Conservation (phyloP, 306 rosid species). For the Corylus avellana region DNA sequence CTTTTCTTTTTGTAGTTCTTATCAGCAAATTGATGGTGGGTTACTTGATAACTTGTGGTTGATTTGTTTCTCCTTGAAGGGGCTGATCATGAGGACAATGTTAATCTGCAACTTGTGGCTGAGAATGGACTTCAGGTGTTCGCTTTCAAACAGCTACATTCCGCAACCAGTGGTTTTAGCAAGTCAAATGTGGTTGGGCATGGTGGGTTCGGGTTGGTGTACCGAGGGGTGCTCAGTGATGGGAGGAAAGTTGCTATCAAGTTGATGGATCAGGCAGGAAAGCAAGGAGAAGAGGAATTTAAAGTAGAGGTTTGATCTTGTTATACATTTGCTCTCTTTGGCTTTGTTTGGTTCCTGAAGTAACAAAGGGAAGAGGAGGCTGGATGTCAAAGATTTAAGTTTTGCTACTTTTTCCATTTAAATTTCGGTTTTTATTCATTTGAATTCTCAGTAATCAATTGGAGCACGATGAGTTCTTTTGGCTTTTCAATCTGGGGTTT, state of each 20-base stretch:
- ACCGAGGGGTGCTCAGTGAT: constrained; percentile 77
- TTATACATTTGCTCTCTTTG: constrained; percentile 13
- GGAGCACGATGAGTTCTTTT: background rate
- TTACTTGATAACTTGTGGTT: constrained; percentile 27
- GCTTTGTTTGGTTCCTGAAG: constrained; percentile 14
- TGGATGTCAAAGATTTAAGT: background rate
- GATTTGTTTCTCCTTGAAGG: constrained; percentile 49
- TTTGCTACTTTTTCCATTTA: background rate
- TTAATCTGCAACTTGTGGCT: constrained; percentile 55
- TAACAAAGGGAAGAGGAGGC: background rate
- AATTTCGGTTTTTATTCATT: background rate
- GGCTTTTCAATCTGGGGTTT: constrained; percentile 14
- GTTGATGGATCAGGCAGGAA: constrained; percentile 87
- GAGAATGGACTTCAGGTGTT: constrained; percentile 76
- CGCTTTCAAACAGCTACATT: constrained; percentile 91
- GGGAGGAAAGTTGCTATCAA: constrained; percentile 89
- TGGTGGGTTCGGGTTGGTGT: constrained; percentile 86
- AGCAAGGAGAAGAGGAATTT: constrained; percentile 95
- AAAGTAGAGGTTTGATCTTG: constrained; percentile 69
- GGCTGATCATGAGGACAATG: constrained; percentile 42
- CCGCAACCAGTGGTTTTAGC: constrained; percentile 87
- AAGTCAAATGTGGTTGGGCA: constrained; percentile 89
- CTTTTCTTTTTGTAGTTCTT: constrained; percentile 11
- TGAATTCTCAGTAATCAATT: background rate
- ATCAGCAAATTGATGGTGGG: constrained; percentile 31